A percentile compares a stretch with the other conserved stretches of the same genome.
Conservation (phyloP, 1,284 basidiomycete species). For the Agroathelia rolfsii region DNA sequence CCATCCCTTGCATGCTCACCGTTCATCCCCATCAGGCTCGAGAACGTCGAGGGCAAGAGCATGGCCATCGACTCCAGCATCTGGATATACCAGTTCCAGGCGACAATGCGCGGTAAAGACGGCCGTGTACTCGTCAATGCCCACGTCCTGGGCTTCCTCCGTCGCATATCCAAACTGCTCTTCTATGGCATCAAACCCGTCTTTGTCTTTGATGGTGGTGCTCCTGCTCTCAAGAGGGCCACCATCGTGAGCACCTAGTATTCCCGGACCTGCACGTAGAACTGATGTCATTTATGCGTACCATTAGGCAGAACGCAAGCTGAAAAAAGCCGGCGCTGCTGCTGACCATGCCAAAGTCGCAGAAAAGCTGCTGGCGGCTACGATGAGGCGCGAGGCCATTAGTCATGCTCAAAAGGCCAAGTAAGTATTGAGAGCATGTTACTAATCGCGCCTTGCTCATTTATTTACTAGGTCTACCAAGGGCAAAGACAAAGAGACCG, state of each 20-base stretch:
- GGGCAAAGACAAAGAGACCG: constrained; percentile 34
- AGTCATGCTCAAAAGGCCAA: constrained; percentile 47
- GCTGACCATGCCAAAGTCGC: constrained; percentile 78
- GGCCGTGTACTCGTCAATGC: constrained; percentile 87
- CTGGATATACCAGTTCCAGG: constrained; percentile 98
- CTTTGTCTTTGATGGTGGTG: constrained; percentile 95
- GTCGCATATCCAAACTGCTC: constrained; percentile 88
- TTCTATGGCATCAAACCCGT: constrained; percentile 97
- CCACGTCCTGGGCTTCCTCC: constrained; percentile 89
- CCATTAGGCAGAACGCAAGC: constrained; percentile 69
- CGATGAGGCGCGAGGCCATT: constrained; percentile 86
- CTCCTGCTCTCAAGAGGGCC: constrained; percentile 76
- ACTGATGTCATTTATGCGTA: neutral
- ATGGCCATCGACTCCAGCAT: constrained; percentile 98
- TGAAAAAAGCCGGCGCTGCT: constrained; percentile 81
- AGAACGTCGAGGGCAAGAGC: constrained; percentile 83
- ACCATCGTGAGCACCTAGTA: constrained; percentile 63
- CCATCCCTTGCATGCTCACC: constrained; percentile 5
- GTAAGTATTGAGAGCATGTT: constrained; percentile 18
- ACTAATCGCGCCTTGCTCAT: constrained; percentile 9
- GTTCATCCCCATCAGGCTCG: constrained; percentile 45
- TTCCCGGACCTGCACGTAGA: neutral
- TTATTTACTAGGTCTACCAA: constrained; percentile 18
- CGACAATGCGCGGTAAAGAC: constrained; percentile 97
- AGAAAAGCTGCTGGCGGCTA: constrained; percentile 87